Percentiles rank a stretch among this genome's conserved stretches.
phyloP scores from a whole-genome alignment of 805 yeast genomes.

The Kodamaea restingae region DNA sequence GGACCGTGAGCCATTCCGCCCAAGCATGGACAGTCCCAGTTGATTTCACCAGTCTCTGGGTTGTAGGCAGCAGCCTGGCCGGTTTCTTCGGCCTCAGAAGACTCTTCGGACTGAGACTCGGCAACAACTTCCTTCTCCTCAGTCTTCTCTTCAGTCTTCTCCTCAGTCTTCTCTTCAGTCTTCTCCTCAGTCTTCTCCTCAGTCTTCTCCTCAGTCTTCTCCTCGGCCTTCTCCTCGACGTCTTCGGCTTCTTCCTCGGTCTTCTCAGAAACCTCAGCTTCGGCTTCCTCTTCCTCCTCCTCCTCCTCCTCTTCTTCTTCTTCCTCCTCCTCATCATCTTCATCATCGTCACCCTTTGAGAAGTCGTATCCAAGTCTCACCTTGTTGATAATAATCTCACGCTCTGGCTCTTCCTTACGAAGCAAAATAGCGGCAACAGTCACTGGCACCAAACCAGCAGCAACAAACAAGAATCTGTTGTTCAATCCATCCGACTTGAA shows the following conservation, averaged over 20 bases:
- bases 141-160: neutral
- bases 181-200: neutral
- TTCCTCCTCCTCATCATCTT: constrained; percentile 6
- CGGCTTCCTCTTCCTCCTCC: constrained; percentile 8
- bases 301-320: constrained; percentile 11
- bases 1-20: constrained; percentile 99
- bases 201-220: neutral
- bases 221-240: neutral
- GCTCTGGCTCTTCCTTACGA: constrained; percentile 8
- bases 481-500: constrained; percentile 6
- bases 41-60: constrained; percentile 97
- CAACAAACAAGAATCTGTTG: constrained; percentile 10
- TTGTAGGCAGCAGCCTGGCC: constrained; percentile 69
- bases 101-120: neutral
- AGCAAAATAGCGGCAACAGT: constrained; percentile 9
- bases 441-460: constrained; percentile 15
- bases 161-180: constrained; percentile 4
- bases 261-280: neutral
- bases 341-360: constrained; percentile 1
- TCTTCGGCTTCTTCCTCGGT: constrained; percentile 8
- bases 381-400: constrained; percentile 6
- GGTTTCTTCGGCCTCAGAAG: constrained; percentile 10
- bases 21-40: constrained; percentile 99
- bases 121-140: neutral
- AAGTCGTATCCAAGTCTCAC: constrained; percentile 5